Base-by-base conservation (phyloP, 805 yeast genomes). In the Wickerhamiella azyma region DNA sequence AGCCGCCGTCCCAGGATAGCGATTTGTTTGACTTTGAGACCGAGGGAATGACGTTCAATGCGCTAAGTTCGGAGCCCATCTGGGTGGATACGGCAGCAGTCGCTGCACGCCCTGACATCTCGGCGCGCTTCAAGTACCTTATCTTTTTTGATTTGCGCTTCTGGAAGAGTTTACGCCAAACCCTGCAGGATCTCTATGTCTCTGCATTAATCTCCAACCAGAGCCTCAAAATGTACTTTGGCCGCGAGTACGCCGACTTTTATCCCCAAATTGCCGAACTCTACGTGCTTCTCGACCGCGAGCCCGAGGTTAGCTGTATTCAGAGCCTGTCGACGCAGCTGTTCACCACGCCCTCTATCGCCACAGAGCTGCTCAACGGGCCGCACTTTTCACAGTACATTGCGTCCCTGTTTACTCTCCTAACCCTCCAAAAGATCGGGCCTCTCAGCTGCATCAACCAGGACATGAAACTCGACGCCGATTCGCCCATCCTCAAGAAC, bases 331-430 rank as follows among this genome's bases (percentile, higher is more conserved):
- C 94, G 0, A 78, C 89, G 0, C 98, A 92, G 62, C 65, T 92
- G 18, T 86, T 86, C 61, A 88, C 96, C 0, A 81, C 94, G 45
- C 96, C 96, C 0, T 74, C 86, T 0, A 79, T 81, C 52, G 79
- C 94, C 0, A 72, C 70, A 3, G 65, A 75, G 24, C 73, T 83
- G 21, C 69, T 77, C 6, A 61, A 67, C 26, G 81, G 77, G 54
- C 85, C 85, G 8, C 84, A 79, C 50, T 63, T 81, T 17, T 67
- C 77, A 2, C 68, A 77, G 41, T 72, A 82, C 47, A 61, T 81
- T 47, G 77, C 83, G 5, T 65, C 79, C 8, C 69, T 82, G 2
- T 77, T 74, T 55, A 77, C 78, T 1, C 78, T 75, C 53, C 65
- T 84, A 17, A 76, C 85, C 1, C 67, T 63, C 0, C 75, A 76